Percentiles rank a stretch among this genome's conserved stretches.
phyloP scores from a whole-genome alignment of 2,329 filamentous ascomycete species.

The Alternaria novae-zelandiae region DNA sequence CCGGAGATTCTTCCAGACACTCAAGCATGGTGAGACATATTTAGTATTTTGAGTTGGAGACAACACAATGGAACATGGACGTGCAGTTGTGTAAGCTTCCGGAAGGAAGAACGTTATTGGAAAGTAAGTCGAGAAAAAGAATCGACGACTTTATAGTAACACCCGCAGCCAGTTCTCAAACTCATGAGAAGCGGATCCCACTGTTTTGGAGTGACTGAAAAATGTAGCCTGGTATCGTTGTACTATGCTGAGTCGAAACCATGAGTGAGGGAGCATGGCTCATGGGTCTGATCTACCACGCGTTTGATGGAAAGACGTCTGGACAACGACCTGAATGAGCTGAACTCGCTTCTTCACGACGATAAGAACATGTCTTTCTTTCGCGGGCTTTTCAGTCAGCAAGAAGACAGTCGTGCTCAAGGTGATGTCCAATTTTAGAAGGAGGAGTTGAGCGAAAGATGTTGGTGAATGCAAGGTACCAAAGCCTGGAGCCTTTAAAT shows the following conservation, averaged over 20 bases:
- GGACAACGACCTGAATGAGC: not conserved
- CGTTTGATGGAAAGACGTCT: accelerated
- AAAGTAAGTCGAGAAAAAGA: not conserved
- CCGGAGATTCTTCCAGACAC: too few relatives aligned
- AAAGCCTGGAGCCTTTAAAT: not conserved
- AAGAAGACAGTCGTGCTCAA: not conserved
- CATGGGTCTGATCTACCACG: not conserved
- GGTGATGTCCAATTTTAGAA: not conserved
- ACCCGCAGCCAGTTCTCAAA: accelerated
- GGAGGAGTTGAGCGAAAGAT: not conserved
- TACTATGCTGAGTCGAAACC: not conserved
- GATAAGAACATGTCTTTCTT: too few relatives aligned
- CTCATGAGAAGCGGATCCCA: not conserved
- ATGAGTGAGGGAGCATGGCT: not conserved
- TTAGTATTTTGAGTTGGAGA: too few relatives aligned
- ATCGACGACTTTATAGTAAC: not conserved
- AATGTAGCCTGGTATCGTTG: not conserved
- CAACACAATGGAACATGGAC: too few relatives aligned
- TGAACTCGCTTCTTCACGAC: too few relatives aligned
- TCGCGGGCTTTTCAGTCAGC: not conserved
- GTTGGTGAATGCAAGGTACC: not conserved
- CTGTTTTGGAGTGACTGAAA: not conserved
- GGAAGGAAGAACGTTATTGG: too few relatives aligned
- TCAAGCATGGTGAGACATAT: too few relatives aligned
- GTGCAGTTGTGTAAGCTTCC: too few relatives aligned